Conservation (phyloP, 192 early-diverging fungal species). For the Rhizoclosmatium globosum region DNA sequence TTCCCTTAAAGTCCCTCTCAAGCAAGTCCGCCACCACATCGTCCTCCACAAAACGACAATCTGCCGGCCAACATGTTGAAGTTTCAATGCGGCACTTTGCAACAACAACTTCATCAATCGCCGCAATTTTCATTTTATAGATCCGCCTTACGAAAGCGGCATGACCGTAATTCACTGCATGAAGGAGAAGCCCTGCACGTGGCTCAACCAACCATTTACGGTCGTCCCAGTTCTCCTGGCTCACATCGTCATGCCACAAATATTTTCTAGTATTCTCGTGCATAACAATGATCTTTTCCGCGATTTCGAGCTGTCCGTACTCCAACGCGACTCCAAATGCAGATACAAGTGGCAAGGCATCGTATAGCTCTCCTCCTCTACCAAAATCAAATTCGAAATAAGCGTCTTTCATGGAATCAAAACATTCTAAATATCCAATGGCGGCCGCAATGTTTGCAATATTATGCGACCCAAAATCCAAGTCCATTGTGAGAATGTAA, state of each 20-base stretch:
- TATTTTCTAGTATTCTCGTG: background rate
- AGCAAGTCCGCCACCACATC: background rate
- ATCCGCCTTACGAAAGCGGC: background rate
- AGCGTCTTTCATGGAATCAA: background rate
- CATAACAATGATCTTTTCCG: background rate
- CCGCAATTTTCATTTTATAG: background rate
- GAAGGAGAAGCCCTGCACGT: background rate
- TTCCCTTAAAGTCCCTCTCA: background rate
- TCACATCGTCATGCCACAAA: background rate
- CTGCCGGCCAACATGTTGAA: background rate
- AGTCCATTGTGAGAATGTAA: background rate
- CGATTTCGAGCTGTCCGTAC: background rate
- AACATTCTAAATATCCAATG: background rate
- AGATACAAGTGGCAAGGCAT: background rate
- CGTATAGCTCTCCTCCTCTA: background rate
- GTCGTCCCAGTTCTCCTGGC: background rate
- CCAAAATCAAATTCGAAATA: background rate
- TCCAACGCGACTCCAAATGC: background rate
- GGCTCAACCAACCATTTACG: background rate
- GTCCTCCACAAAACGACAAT: background rate
- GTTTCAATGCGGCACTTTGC: background rate
- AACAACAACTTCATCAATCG: background rate
- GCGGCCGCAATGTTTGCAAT: background rate
- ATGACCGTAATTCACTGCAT: background rate
- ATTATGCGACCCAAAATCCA: background rate